Evolutionary conservation across 441 rosid species (phyloP).

Genomic region (Raphanus hybrid): DNA sequence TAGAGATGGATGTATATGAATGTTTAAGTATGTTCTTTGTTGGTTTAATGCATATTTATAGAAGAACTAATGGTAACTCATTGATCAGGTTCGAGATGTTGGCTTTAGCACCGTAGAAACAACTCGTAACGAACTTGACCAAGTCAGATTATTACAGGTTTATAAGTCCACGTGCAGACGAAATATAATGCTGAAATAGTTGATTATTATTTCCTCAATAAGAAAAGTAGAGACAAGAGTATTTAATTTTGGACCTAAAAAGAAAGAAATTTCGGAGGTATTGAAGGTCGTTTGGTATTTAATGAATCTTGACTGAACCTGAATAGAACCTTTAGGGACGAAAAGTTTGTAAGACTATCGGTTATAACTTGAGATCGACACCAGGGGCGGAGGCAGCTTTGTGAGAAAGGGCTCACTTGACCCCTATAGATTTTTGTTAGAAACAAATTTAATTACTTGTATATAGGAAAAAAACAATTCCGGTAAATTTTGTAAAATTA

Average conservation of each 20-base stretch:
- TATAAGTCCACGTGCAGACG: constrained; percentile 27
- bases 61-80: constrained; percentile 24
- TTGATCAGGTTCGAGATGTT: constrained; percentile 40
- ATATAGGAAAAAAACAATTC: neutral
- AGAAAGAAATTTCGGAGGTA: constrained; percentile 11
- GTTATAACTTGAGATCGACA: constrained; percentile 3
- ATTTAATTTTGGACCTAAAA: constrained; percentile 9
- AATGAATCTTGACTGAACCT: constrained; percentile 25
- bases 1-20: constrained; percentile 5
- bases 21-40: constrained; percentile 24
- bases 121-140: constrained; percentile 27
- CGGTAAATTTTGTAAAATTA: neutral
- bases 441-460: neutral
- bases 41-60: constrained; percentile 32
- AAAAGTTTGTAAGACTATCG: neutral
- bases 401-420: neutral
- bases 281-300: constrained; percentile 1
- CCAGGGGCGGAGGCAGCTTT: neutral
- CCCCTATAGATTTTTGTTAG: neutral
- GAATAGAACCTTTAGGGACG: neutral
- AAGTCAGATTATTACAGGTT: constrained; percentile 18
- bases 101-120: constrained; percentile 29
- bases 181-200: constrained; percentile 9
- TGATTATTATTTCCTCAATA: constrained; percentile 11
- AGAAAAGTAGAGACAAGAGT: constrained; percentile 8